Conservation (phyloP, 208 protist species). For the Vickermania ingenoplastis region DNA sequence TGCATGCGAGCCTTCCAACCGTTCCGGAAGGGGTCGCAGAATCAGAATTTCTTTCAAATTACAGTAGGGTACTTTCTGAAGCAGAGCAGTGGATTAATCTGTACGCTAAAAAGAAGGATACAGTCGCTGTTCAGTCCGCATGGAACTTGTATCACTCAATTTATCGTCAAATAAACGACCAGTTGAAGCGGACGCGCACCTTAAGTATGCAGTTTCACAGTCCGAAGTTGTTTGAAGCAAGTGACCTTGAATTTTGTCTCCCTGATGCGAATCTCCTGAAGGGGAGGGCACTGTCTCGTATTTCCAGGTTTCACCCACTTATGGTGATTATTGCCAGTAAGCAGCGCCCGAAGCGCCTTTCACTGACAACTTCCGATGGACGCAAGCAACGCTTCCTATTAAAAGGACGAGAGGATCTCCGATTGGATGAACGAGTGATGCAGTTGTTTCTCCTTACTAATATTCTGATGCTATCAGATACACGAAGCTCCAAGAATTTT, state of each 20-base stretch:
- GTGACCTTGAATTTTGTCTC: slow-evolving; percentile 64
- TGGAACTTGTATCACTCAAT: slow-evolving; percentile 82
- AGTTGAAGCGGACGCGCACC: slow-evolving; percentile 44
- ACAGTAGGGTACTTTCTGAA: slow-evolving; percentile 43
- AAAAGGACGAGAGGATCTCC: slow-evolving; percentile 97
- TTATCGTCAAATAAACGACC: slow-evolving; percentile 66
- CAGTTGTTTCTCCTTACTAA: slow-evolving; percentile 99
- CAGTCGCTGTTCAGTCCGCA: slow-evolving; percentile 69
- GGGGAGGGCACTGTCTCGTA: slow-evolving; percentile 78
- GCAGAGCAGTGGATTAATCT: slow-evolving; percentile 63
- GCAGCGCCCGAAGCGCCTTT: slow-evolving; percentile 97
- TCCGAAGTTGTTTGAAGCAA: slow-evolving; percentile 71
- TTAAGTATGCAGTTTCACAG: slow-evolving; percentile 70
- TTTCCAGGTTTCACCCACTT: slow-evolving; percentile 84
- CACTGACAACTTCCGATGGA: slow-evolving; percentile 92
- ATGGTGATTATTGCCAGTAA: slow-evolving; percentile 97
- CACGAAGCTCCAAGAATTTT: slow-evolving; percentile 75
- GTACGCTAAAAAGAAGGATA: slow-evolving; percentile 38
- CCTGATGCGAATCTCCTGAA: slow-evolving; percentile 80
- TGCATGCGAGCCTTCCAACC: slow-evolving; percentile 93
- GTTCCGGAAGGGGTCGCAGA: slow-evolving; percentile 91
- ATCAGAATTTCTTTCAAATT: slow-evolving; percentile 86
- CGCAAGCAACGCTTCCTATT: slow-evolving; percentile 96
- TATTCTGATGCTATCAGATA: slow-evolving; percentile 91
- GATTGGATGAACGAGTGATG: slow-evolving; percentile 99